Evolutionary conservation across 1,139 yeast genomes (phyloP).

Genomic region (Eremothecium sinecaudum): DNA sequence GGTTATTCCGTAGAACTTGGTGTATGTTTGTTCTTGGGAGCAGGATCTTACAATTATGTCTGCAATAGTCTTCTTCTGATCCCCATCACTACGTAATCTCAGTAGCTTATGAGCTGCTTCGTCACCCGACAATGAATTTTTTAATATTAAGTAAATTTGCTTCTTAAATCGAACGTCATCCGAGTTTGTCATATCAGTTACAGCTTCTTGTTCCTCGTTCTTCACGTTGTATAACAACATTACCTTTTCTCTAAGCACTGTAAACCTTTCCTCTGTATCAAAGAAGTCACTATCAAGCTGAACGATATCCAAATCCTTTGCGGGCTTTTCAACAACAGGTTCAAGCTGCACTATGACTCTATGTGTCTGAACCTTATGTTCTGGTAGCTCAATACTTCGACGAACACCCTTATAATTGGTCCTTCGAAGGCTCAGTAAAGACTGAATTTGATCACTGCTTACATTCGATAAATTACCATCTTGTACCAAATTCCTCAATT

Average conservation of each 20-base stretch:
- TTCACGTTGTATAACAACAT: neutral
- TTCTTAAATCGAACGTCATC: conserved; percentile 58
- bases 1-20: conserved; percentile 74
- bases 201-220: conserved; percentile 10
- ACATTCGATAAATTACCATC: conserved; percentile 41
- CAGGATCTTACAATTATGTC: conserved; percentile 79
- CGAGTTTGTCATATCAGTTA: conserved; percentile 63
- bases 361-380: conserved; percentile 55
- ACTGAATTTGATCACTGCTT: conserved; percentile 44
- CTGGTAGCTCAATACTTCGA: conserved; percentile 38
- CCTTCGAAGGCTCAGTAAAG: conserved; percentile 44
- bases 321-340: conserved; percentile 37
- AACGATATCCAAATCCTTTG: conserved; percentile 44
- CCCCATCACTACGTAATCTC: conserved; percentile 37
- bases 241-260: conserved; percentile 21
- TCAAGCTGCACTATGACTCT: conserved; percentile 46
- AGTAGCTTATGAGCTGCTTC: conserved; percentile 86
- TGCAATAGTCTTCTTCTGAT: conserved; percentile 40
- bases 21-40: conserved; percentile 78
- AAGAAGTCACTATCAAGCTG: conserved; percentile 45
- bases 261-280: conserved; percentile 40
- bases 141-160: conserved; percentile 67
- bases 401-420: conserved; percentile 35
- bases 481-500: conserved; percentile 50
- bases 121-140: conserved; percentile 89